Percentiles rank a stretch among this genome's conserved stretches.
These are phyloP conservation scores for Obelidium mucronatum DNA, from an alignment of 192 early-diverging fungal genomes.

Conservation along the genomic window DNA sequence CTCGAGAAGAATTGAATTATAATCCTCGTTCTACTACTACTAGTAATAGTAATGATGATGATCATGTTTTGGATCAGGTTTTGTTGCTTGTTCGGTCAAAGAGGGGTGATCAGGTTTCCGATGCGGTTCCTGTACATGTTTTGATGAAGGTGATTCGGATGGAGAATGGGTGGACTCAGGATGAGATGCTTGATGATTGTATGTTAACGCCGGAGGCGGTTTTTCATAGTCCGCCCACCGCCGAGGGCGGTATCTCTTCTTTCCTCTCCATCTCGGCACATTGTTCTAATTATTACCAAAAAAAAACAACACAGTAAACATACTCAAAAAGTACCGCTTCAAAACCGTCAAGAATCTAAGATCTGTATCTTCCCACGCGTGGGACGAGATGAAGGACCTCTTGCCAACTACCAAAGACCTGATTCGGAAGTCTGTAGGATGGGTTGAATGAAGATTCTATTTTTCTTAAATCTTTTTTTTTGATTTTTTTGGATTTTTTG, in stretches of 20 bases:
- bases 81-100: neutral
- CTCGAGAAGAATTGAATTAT: neutral
- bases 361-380: neutral
- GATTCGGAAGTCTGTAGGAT: constrained; percentile 10
- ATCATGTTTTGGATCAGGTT: neutral
- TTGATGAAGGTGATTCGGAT: constrained; percentile 14
- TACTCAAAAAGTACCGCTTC: constrained; percentile 6
- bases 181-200: constrained; percentile 7
- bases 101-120: neutral
- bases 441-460: no score
- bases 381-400: constrained; percentile 23
- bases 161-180: constrained; percentile 5
- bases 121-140: neutral
- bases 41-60: neutral
- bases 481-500: no score
- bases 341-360: constrained; percentile 11
- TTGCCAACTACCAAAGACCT: constrained; percentile 25
- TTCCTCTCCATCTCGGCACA: no score
- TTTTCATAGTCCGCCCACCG: no score
- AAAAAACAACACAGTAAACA: neutral
- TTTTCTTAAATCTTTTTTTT: no score
- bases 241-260: no score
- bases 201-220: neutral
- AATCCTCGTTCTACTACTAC: neutral
- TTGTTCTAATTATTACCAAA: neutral